These are phyloP conservation scores for Cordyceps tenuipes DNA, from an alignment of 2,329 filamentous ascomycete species.

Conservation along the genomic window DNA sequence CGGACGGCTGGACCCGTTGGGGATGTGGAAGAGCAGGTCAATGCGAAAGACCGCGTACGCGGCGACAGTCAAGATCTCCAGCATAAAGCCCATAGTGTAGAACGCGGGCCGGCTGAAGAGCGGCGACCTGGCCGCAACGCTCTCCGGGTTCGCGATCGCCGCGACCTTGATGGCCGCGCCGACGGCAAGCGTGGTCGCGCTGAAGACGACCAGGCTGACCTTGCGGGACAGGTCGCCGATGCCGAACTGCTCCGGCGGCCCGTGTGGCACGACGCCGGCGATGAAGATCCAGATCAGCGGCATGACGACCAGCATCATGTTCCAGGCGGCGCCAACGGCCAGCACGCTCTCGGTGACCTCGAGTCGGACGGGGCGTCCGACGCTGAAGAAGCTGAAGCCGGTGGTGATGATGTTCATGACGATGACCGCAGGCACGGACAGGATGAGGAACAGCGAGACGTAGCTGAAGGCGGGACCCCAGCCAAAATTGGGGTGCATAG, in stretches of 20 bases:
- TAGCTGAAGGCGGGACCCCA: slow-evolving; percentile 24
- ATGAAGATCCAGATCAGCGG: slow-evolving; percentile 19
- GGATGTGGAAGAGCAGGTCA: slow-evolving; percentile 23
- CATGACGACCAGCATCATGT: slow-evolving; percentile 16
- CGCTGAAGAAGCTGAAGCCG: slow-evolving; percentile 18
- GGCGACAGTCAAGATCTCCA: slow-evolving; percentile 23
- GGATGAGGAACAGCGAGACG: slow-evolving; percentile 16
- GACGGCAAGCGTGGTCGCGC: slow-evolving; percentile 14
- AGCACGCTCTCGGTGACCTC: slow-evolving; percentile 13
- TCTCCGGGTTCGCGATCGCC: not conserved
- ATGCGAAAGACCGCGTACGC: slow-evolving; percentile 22
- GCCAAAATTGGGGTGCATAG: slow-evolving; percentile 27
- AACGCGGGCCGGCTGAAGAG: slow-evolving; percentile 26
- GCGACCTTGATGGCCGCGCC: slow-evolving; percentile 17
- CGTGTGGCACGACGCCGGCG: slow-evolving; percentile 20
- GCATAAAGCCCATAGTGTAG: slow-evolving; percentile 27
- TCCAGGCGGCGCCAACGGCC: slow-evolving; percentile 17
- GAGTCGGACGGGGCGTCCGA: not conserved
- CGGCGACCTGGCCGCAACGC: slow-evolving; percentile 15
- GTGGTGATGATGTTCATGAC: slow-evolving; percentile 24
- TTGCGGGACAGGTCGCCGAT: slow-evolving; percentile 23
- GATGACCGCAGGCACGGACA: slow-evolving; percentile 22
- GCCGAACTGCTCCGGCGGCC: slow-evolving; percentile 25
- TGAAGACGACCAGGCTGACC: slow-evolving; percentile 19
- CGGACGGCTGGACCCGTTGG: slow-evolving; percentile 17